Base-by-base conservation (phyloP, 2,329 filamentous ascomycete genomes). In the Verticillium tricorpus region DNA sequence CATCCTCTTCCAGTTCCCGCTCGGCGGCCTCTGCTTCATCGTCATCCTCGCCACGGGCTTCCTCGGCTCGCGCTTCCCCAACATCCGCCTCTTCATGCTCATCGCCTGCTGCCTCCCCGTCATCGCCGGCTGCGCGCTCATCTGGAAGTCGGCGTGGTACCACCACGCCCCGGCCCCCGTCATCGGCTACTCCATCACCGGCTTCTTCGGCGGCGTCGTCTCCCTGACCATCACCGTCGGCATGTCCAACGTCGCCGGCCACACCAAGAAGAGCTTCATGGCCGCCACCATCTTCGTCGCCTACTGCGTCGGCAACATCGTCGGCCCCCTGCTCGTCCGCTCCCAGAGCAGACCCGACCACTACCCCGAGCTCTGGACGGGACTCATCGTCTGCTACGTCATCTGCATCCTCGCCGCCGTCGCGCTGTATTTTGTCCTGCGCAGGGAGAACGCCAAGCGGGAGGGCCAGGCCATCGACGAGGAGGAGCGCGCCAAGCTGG, bases 241-340 rank as follows among this genome's bases (percentile, higher is more conserved):
- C 37, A 82, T 82, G 79, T 84, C 85, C 12, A 93, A 93, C 66
- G 88, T 92, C 0, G 89, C 89, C 0, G 90, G 90, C 0, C 84
- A 89, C 28, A 92, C 89, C 0, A 93, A 93, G 77, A 92, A 92
- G 78, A 89, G 86, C 65, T 87, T 89, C 68, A 91, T 90, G 81
- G 88, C 89, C 0, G 86, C 87, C 0, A 86, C 87, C 0, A 88
- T 91, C 1, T 93, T 92, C 65, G 88, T 91, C 0, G 89, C 88
- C 0, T 92, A 92, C 69, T 90, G 88, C 61, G 86, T 92, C 2
- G 82, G 89, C 1, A 92, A 92, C 67, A 92, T 93, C 58, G 85
- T 92, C 28, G 89, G 89, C 0, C 90, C 90, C 3, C 88, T 90
- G 73, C 77, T 92, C 45, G 83, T 92, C 50, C 85, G 84, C 67